Percentiles rank a stretch among this genome's conserved stretches.
These are phyloP conservation scores for Xylariaceae sp. DNA, from an alignment of 2,329 filamentous ascomycete species.

Conservation along the genomic window DNA sequence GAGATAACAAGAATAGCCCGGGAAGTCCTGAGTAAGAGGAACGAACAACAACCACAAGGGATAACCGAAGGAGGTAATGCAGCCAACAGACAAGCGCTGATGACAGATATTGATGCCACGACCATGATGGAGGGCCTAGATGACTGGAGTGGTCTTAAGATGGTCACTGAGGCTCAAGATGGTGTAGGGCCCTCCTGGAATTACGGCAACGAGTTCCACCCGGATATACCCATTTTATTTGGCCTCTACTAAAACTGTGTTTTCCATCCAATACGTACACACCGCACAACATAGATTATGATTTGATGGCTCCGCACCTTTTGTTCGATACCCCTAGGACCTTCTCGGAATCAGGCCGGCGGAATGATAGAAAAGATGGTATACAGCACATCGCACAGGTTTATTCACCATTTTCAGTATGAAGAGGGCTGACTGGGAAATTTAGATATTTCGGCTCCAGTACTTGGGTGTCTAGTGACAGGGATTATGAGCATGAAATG, in stretches of 20 bases:
- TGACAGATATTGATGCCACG: background rate
- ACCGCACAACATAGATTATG: background rate
- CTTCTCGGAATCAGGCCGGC: background rate
- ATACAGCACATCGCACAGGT: background rate
- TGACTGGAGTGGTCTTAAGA: constrained; percentile 6
- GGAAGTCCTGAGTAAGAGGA: constrained; percentile 15
- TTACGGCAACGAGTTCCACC: constrained; percentile 11
- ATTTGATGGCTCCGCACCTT: background rate
- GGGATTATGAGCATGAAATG: background rate
- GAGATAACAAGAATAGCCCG: constrained; percentile 16
- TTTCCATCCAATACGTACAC: background rate
- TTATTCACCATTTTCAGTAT: background rate
- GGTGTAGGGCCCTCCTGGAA: constrained; percentile 11
- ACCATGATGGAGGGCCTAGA: constrained; percentile 8
- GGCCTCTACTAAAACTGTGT: constrained; percentile 4
- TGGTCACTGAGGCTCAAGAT: constrained; percentile 4
- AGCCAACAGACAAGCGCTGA: background rate
- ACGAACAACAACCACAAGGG: background rate
- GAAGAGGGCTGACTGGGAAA: background rate
- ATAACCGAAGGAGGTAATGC: background rate
- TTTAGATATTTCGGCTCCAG: background rate
- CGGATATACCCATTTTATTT: constrained; percentile 19
- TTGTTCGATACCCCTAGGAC: background rate
- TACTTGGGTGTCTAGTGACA: background rate
- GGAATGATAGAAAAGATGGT: background rate